A percentile compares a stretch with the other conserved stretches of the same genome.
These are phyloP conservation scores for Entomortierella chlamydospora DNA, from an alignment of 192 early-diverging fungal genomes.

Conservation along the genomic window DNA sequence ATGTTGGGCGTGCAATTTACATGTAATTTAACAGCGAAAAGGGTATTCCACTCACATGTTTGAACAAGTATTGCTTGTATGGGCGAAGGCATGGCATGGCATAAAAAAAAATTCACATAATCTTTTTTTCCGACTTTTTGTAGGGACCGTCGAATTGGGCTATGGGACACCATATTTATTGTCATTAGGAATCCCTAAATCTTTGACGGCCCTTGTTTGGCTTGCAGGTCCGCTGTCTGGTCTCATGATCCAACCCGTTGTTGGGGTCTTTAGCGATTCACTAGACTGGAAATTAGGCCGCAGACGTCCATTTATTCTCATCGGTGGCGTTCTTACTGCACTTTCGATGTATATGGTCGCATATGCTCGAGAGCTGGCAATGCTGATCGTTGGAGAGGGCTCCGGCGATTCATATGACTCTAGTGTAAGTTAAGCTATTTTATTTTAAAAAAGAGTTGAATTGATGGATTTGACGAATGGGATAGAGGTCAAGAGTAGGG, in stretches of 20 bases:
- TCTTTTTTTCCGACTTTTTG: background rate
- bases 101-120: too few relatives aligned
- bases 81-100: too few relatives aligned
- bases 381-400: slow-evolving; percentile 9
- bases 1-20: slow-evolving; percentile 79
- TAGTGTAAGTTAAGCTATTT: background rate
- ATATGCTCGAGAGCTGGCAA: slow-evolving; percentile 76
- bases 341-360: slow-evolving; percentile 78
- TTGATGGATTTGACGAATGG: too few relatives aligned
- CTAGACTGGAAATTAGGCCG: slow-evolving; percentile 78
- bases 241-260: slow-evolving; percentile 76
- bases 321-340: slow-evolving; percentile 70
- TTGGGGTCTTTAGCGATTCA: slow-evolving; percentile 87
- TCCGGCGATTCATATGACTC: background rate
- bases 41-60: too few relatives aligned
- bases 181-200: slow-evolving; percentile 70
- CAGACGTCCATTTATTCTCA: slow-evolving; percentile 87
- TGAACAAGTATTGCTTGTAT: too few relatives aligned
- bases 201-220: slow-evolving; percentile 82
- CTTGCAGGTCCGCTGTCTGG: slow-evolving; percentile 84
- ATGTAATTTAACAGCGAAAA: slow-evolving; percentile 62
- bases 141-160: slow-evolving; percentile 82
- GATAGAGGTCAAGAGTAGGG: too few relatives aligned
- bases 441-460: too few relatives aligned
- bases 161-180: slow-evolving; percentile 82